These are phyloP conservation scores for Arthrinium puccinioides DNA, from an alignment of 2,329 filamentous ascomycete genomes.

Conservation along the genomic window DNA sequence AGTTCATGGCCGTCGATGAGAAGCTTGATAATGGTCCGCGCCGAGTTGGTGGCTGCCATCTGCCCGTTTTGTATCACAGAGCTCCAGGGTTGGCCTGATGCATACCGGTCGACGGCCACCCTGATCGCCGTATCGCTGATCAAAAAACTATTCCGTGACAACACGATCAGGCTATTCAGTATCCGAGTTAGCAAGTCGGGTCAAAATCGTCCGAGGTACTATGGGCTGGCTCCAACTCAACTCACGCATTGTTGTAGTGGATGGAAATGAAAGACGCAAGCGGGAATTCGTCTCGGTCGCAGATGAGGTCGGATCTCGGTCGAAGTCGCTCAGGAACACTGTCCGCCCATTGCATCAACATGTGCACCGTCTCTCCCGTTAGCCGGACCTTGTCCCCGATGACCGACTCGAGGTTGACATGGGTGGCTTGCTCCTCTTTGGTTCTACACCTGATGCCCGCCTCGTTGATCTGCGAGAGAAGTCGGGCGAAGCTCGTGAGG, in stretches of 20 bases:
- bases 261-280: conserved; percentile 6
- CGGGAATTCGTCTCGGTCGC: conserved; percentile 3
- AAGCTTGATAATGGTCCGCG: conserved; percentile 3
- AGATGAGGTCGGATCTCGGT: conserved; percentile 5
- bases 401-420: conserved; percentile 1
- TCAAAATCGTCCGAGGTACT: not conserved
- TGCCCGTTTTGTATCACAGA: conserved; percentile 6
- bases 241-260: conserved; percentile 7
- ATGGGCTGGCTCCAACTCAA: not conserved
- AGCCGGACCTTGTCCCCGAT: conserved; percentile 5
- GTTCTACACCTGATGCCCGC: conserved; percentile 2
- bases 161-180: conserved; percentile 5
- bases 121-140: conserved; percentile 5
- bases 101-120: conserved; percentile 1
- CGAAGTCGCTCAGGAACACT: conserved; percentile 2
- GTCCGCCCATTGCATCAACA: conserved; percentile 5
- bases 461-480: conserved; percentile 1
- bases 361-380: conserved; percentile 3
- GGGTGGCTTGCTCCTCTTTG: conserved; percentile 1
- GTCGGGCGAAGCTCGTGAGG: not conserved
- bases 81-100: conserved; percentile 4
- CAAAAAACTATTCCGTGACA: conserved; percentile 5
- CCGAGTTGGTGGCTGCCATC: conserved; percentile 2
- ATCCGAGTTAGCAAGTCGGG: not conserved
- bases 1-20: conserved; percentile 5